These are phyloP conservation scores for Cryptosporidium ubiquitum DNA, from an alignment of 169 alveolate species.

Conservation along the genomic window DNA sequence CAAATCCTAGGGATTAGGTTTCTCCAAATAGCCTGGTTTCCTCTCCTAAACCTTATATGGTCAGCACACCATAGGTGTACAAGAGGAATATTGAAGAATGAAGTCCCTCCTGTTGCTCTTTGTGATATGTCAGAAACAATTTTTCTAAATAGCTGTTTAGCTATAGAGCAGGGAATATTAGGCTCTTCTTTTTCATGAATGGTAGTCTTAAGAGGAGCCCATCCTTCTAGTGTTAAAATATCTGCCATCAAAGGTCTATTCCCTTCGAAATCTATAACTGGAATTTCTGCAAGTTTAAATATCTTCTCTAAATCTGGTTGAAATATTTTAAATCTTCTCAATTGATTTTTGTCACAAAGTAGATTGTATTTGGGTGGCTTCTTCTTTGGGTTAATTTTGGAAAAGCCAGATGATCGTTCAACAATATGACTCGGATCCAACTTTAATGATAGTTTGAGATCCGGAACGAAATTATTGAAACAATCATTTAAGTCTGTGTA, in stretches of 20 bases:
- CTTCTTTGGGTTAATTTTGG: not conserved
- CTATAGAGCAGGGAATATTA: conserved; percentile 56
- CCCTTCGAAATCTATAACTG: conserved; percentile 52
- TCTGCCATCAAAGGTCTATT: conserved; percentile 40
- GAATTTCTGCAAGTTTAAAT: conserved; percentile 10
- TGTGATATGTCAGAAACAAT: conserved; percentile 57
- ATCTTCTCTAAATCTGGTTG: conserved; percentile 34
- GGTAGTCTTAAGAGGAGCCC: conserved; percentile 65
- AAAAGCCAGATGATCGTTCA: conserved; percentile 40
- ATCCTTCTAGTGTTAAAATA: conserved; percentile 48
- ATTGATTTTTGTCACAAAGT: conserved; percentile 27
- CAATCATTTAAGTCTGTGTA: conserved; percentile 31
- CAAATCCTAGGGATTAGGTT: conserved; percentile 60
- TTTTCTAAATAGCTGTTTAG: conserved; percentile 58
- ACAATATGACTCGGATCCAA: conserved; percentile 22
- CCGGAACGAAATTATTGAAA: conserved; percentile 28
- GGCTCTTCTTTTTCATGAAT: conserved; percentile 19
- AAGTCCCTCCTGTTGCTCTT: conserved; percentile 70
- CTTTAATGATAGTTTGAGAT: conserved; percentile 11
- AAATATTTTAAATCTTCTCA: conserved; percentile 47
- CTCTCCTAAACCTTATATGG: conserved; percentile 45
- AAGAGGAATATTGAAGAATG: conserved; percentile 52
- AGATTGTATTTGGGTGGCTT: conserved; percentile 46
- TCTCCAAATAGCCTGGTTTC: conserved; percentile 55
- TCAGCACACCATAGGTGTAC: conserved; percentile 68